Base-by-base conservation (phyloP, 345 rosid species). In the Lepidium sativum region DNA sequence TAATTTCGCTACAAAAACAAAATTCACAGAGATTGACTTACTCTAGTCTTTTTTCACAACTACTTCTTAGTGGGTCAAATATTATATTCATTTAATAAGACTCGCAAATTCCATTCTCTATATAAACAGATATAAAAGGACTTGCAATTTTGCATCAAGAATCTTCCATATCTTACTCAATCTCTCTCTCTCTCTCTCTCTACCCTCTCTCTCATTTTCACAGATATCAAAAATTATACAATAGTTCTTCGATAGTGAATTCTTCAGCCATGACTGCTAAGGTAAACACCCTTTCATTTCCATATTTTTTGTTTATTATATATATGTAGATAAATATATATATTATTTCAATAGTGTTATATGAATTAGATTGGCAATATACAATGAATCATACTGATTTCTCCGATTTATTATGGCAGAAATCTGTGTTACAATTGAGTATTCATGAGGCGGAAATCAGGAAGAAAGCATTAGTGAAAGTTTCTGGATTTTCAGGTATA, bases 371-470 rank as follows among this genome's bases (percentile, higher is more conserved):
- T 32, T 15, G 6, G 6, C 23, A 44, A 13, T 67, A 45, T 12
- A 10, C 39, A 67, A 38, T 6, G 17, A 39, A 23, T 20, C 31
- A 27, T 5, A 60, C 60, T 69, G 5, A 63, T 45, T 16, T 35
- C 27, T 6, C 1, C 5, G 2, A 10, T 52, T 68, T 38, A 1
- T 29, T 53, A 25, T 54, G 37, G 11, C 84, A 88, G 88, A 84
- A 86, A 81, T 57, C 79, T 4, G 82, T 84, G 47, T 54, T 89
- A 71, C 80, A 80, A 79, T 47, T 88, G 75, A 74, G 71, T 1
- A 6, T 76, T 0, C 66, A 67, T 41, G 84, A 78, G 10, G 69
- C 75, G 1, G 82, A 69, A 65, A 63, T 31, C 50, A 86, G 71
- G 72, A 70, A 72, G 58, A 86, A 86, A 74, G 92, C 29, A 49